Base-by-base conservation (phyloP, 169 alveolate genomes). In the Hepatocystis sp. region DNA sequence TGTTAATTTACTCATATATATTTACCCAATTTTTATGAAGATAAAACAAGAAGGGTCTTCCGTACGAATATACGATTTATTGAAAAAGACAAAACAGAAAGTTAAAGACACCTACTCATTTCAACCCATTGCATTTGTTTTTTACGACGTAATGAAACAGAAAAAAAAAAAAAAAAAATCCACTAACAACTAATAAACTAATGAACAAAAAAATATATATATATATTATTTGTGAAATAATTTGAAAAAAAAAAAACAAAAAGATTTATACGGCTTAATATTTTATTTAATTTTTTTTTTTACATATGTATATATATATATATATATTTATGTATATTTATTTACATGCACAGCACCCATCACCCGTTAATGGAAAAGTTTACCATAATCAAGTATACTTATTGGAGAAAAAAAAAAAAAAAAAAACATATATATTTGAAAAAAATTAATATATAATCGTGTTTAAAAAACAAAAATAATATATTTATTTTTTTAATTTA, bases 11-110 rank as follows among this genome's bases (percentile, higher is more conserved):
- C n/a, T n/a, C n/a, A n/a, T n/a, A n/a, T n/a, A n/a, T n/a, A n/a
- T n/a, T n/a, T n/a, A n/a, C n/a, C n/a, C n/a, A n/a, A 39, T 28
- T 34, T 36, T 66, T 19, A 23, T 34, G n/a, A 65, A 91, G 95
- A 89, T 91, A 58, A 91, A 91, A 61, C 95, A 91, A 49, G 91
- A 91, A 39, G 93, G 95, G 0, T 90, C 90, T 0, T 85, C 91
- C 4, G 32, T 91, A n/a, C 47, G 91, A 25, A 92, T 85, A 21
- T 85, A 85, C 27, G 95, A 91, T 51, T 55, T 91, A 32, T 30
- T 91, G 42, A 67, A 92, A 21, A 89, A 85, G 32, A 88, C 90
- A 8, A 66, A 91, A 11, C 86, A 85, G 46, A 76, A 84, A 17
- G 93, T 85, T 17, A 40, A 67, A 32, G 81, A 91, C 27, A 91